These are phyloP conservation scores for Tricholoma hemisulphureum DNA, from an alignment of 768 basidiomycete species.

Conservation along the genomic window DNA sequence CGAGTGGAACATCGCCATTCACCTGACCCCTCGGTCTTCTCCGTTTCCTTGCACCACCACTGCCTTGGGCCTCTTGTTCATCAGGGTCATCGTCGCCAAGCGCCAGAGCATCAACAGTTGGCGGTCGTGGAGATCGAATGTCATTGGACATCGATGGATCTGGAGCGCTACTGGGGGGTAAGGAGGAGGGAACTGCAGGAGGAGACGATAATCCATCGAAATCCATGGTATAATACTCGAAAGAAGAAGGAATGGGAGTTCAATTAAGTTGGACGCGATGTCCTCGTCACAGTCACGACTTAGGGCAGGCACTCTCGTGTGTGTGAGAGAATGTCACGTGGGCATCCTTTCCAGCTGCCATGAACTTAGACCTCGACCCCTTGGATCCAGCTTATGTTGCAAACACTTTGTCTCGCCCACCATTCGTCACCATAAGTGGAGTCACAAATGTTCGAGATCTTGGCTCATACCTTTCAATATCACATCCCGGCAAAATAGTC, in stretches of 20 bases:
- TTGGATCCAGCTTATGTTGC: conserved; percentile 66
- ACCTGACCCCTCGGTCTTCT: conserved; percentile 50
- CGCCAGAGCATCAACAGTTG: conserved; percentile 51
- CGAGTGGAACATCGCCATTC: conserved; percentile 75
- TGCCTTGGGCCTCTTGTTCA: conserved; percentile 39
- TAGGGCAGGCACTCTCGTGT: conserved; percentile 43
- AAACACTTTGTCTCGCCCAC: conserved; percentile 62
- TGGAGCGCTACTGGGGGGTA: conserved; percentile 50
- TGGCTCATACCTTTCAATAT: conserved; percentile 55
- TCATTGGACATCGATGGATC: conserved; percentile 34
- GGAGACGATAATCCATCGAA: conserved; percentile 60
- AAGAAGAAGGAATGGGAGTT: too few relatives aligned
- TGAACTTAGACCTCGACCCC: conserved; percentile 57
- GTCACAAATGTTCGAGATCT: conserved; percentile 77
- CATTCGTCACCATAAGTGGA: conserved; percentile 69
- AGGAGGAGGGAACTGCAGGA: conserved; percentile 48
- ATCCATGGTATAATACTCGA: conserved; percentile 47
- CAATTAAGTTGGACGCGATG: conserved; percentile 40
- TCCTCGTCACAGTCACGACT: conserved; percentile 20
- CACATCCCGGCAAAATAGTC: conserved; percentile 48
- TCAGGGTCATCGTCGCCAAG: conserved; percentile 57
- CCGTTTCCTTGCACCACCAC: conserved; percentile 33
- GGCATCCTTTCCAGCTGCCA: conserved; percentile 20
- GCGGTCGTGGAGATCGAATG: conserved; percentile 38
- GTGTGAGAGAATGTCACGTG: conserved; percentile 17